Evolutionary conservation across 106 monocot species (phyloP), one percentile per base, ranked within the genome.

Genomic region (Xerophyta viscosa): DNA sequence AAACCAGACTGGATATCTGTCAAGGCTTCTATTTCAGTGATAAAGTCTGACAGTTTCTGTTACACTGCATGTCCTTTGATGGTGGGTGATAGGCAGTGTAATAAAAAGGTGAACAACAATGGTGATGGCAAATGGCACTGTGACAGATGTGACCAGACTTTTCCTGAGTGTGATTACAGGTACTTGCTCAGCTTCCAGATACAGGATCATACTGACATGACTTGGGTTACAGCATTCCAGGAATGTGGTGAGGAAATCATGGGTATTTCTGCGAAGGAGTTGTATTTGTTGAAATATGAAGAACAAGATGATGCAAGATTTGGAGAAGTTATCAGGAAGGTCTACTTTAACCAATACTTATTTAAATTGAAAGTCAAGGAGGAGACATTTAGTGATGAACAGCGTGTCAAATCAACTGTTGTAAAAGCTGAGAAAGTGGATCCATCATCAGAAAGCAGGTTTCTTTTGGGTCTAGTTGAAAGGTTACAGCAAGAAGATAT

Each of bases 61-160:
- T 91, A 91, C 47, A 85, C 91, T 24, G 91, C 86, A 36, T 91
- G 91, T 23, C 81, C 85, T 15, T 50, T 78, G 61, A 62, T 64
- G 54, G 55, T 71, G 0, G 75, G 67, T 3, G 83, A 80, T 20
- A 76, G 83, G 27, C 79, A 72, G 19, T 92, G 92, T 71, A 80
- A 53, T 39, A 92, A 92, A 53, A 92, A 92, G 58, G 92, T 87
- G 29, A 83, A 60, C 41, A 87, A 92, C 51, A 92, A 83, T 57
- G 92, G 87, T 27, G 92, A 92, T 80, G 92, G 92, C 15, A 71
- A 54, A 11, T 92, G 92, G 92, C 79, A 71, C 11, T 92, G 92
- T 71, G 92, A 92, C 21, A 61, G 76, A 13, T 92, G 92, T 42
- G 82, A 87, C 31, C 70, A 60, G 48, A 74, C 69, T 37, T 69